Conservation (phyloP, 768 basidiomycete species). For the Suillus spraguei region DNA sequence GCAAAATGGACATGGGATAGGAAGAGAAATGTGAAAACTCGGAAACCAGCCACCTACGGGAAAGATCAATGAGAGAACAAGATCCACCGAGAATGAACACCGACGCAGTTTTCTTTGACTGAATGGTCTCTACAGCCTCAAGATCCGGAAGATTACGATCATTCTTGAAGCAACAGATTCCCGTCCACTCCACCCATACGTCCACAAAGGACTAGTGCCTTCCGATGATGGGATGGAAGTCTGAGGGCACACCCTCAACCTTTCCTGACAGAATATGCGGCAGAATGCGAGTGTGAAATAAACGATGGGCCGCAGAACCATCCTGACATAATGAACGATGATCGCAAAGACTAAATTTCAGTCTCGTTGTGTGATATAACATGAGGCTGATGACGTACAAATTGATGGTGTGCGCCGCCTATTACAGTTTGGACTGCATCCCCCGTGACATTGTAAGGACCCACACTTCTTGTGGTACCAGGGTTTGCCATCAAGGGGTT, state of each 20-base stretch:
- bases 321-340: conserved; percentile 23
- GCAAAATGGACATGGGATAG: neutral
- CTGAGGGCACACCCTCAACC: conserved; percentile 30
- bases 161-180: conserved; percentile 14
- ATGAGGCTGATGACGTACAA: conserved; percentile 51
- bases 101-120: conserved; percentile 25
- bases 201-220: conserved; percentile 27
- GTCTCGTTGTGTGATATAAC: neutral
- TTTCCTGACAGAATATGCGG: conserved; percentile 32
- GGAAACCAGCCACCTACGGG: neutral
- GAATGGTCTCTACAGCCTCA: conserved; percentile 8
- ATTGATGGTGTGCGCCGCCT: conserved; percentile 78
- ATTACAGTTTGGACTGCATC: conserved; percentile 75
- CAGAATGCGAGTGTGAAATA: conserved; percentile 37
- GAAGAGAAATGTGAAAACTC: neutral
- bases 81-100: conserved; percentile 1
- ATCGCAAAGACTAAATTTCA: conserved; percentile 13
- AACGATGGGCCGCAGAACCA: conserved; percentile 33
- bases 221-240: conserved; percentile 27
- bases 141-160: conserved; percentile 6
- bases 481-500: conserved; percentile 31
- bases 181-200: conserved; percentile 30
- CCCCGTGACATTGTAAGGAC: conserved; percentile 76
- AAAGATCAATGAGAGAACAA: neutral
- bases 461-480: conserved; percentile 52